Evolutionary conservation across 2,329 filamentous ascomycete genomes (phyloP), one percentile per base, ranked within the genome.

Genomic region (Diaporthe amygdali): DNA sequence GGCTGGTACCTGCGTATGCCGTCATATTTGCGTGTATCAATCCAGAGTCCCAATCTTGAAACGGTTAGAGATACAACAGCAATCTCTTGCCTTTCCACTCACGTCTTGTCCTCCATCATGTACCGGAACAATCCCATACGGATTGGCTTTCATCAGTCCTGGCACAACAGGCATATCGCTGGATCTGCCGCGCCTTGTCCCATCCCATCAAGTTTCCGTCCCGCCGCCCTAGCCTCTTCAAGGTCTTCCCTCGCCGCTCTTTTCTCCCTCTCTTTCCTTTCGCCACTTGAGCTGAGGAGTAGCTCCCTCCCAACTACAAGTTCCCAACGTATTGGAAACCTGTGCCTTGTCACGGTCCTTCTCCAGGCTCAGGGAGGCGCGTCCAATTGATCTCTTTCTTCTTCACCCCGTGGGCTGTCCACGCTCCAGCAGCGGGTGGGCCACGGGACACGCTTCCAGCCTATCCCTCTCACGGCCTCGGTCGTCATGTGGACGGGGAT

Each of bases 401-500:
- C 72, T 74, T 74, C 12, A 63, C 61, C 12, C 74, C 73, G 20
- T 72, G 46, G 7, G 55, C 34, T 5, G 73, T 71, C 73, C 74
- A 75, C 69, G 71, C 66, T 20, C 72, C 72, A 73, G 68, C 22
- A 61, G 27, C 2, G 69, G 73, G 5, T 69, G 72, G 20, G 73
- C 69, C 68, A 71, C 54, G 2, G 71, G 74, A 27, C 71, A 70
- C 3, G 69, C 71, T 22, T 27, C 30, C 6, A 69, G 49, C 72
- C 73, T 73, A 14, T 74, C 69, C 22, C 74, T 20, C 41, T 8
- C 41, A n/a, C 27, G 15, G 39, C 73, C 25, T 72, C 72, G 52
- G 71, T 59, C 72, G 70, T 74, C 2, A 59, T 69, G 44, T 75
- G 72, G 32, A 71, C 69, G 37, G 72, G 72, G n/a, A n/a, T n/a